Evolutionary conservation across 2,329 filamentous ascomycete genomes (phyloP), one percentile per base, ranked within the genome.

Genomic region (Arthrocladium fulminans): DNA sequence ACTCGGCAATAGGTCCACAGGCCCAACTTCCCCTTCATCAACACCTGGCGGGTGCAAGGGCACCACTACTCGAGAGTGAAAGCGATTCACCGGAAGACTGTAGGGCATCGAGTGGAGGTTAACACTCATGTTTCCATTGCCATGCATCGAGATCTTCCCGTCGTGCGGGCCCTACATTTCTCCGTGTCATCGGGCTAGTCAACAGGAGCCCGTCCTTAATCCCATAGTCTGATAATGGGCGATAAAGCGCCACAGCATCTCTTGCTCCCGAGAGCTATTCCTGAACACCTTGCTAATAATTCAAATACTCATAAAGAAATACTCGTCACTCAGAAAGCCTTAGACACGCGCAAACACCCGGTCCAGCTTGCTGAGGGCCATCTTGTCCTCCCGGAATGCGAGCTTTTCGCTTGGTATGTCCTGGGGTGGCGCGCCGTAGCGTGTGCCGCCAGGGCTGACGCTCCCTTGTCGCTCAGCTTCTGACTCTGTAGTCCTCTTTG

Each of bases 291-390:
- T 39, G 45, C 32, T 47, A 47, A 47, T 47, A 23, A 12, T 3
- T 24, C 45, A 39, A 40, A 22, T 22, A 27, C 5, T 29, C 35
- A 19, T 32, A 23, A 47, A 8, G n/a, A 10, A 35, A 5, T 17
- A 32, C n/a, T 22, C 5, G n/a, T 29, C 17, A 27, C n/a, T 40
- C 20, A 15, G 15, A 39, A 8, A 19, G 23, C 13, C 27, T 35
- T 38, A 68, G 30, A 65, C 65, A 6, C 60, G 67, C 46, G 55
- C 55, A 48, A 75, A 76, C 1, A 71, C 73, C 19, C 70, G 65
- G 63, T 87, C 79, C 43, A 87, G 67, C 60, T 84, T 80, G 54
- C 79, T 73, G 39, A 86, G 63, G 1, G 81, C 81, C 55, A 81
- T 72, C 52, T 74, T 75, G 55, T 86, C 83, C 61, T 86, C 82